Conservation (phyloP, 306 rosid species). For the Lathyrus oleraceus region DNA sequence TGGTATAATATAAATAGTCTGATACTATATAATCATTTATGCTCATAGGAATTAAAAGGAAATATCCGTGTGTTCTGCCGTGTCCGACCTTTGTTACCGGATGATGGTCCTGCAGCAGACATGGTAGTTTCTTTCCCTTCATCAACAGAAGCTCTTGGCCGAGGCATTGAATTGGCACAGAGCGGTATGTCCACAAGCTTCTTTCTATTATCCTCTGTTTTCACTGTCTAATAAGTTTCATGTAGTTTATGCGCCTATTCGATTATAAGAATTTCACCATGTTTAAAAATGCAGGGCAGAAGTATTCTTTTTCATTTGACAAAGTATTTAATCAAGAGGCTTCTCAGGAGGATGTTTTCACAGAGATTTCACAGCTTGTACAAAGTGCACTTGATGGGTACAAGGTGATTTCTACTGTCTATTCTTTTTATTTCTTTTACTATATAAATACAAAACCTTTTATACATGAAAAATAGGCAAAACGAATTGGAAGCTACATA, state of each 20-base stretch:
- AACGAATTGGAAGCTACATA: background rate
- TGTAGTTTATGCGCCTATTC: background rate
- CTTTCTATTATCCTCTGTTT: constrained; percentile 4
- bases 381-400: constrained; percentile 98
- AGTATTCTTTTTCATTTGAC: constrained; percentile 83
- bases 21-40: constrained; percentile 27
- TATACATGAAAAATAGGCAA: background rate
- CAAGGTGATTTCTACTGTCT: constrained; percentile 55
- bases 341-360: constrained; percentile 82
- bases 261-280: constrained; percentile 9
- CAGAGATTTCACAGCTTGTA: constrained; percentile 85
- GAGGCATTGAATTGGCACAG: constrained; percentile 81
- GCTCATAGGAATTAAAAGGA: constrained; percentile 80
- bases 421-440: background rate
- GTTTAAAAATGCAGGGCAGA: constrained; percentile 65
- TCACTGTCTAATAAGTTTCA: constrained; percentile 2
- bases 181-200: constrained; percentile 50
- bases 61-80: constrained; percentile 75
- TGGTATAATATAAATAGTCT: background rate
- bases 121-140: constrained; percentile 73
- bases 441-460: background rate
- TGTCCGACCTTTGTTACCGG: constrained; percentile 82
- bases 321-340: constrained; percentile 83
- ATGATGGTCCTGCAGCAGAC: constrained; percentile 67
- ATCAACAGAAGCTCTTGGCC: constrained; percentile 76